These are phyloP conservation scores for Dactylonectria macrodidyma DNA, from an alignment of 2,329 filamentous ascomycete genomes.

Conservation along the genomic window DNA sequence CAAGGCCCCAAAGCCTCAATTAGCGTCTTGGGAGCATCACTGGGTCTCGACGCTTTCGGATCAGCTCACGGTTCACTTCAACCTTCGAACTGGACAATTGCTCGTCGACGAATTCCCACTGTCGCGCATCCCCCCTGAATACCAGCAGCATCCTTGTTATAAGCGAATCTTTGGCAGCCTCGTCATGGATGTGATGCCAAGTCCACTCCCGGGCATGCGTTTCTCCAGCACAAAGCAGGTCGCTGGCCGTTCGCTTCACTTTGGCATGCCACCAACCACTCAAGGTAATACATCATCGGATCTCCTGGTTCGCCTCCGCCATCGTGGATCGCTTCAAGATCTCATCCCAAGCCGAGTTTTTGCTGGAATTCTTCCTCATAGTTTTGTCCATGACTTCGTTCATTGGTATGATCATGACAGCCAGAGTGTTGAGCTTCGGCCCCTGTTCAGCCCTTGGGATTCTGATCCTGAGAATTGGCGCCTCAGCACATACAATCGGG, in stretches of 20 bases:
- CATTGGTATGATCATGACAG: conserved; percentile 62
- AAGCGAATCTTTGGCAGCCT: conserved; percentile 26
- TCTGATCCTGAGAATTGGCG: conserved; percentile 40
- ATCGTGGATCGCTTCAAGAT: conserved; percentile 34
- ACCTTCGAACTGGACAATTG: conserved; percentile 34
- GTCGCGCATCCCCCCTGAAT: conserved; percentile 19
- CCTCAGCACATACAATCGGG: conserved; percentile 35
- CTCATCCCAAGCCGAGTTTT: conserved; percentile 54
- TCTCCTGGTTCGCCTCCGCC: conserved; percentile 51
- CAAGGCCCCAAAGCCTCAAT: too few species aligned
- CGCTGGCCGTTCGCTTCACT: conserved; percentile 35
- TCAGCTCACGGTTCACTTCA: conserved; percentile 23
- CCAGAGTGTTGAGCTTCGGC: conserved; percentile 52
- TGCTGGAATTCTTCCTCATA: conserved; percentile 47
- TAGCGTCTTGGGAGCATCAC: too few species aligned
- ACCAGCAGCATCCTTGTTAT: conserved; percentile 15
- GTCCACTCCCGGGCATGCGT: conserved; percentile 47
- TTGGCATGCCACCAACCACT: conserved; percentile 55
- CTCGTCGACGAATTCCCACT: conserved; percentile 29
- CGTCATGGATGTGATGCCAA: conserved; percentile 38
- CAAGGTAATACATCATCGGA: conserved; percentile 30
- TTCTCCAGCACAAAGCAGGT: conserved; percentile 57
- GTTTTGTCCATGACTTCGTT: conserved; percentile 56
- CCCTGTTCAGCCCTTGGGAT: conserved; percentile 45
- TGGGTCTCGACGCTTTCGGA: not conserved